Evolutionary conservation across 148 eudicot species (phyloP).

Genomic region (Fagopyrum esculentum): DNA sequence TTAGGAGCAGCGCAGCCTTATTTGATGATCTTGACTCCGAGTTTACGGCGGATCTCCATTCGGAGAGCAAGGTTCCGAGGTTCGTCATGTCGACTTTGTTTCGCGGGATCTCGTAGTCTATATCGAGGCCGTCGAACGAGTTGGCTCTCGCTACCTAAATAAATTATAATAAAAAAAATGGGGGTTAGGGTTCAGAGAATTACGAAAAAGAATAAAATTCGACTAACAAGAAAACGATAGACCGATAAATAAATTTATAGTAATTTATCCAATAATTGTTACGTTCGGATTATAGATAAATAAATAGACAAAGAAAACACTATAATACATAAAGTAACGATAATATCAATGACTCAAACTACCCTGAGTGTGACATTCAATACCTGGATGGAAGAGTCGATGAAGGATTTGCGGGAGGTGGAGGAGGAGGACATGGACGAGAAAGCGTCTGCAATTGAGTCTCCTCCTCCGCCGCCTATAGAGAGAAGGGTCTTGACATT

Average conservation of each 20-base stretch:
- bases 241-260: too few relatives aligned
- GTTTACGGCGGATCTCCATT: constrained; percentile 41
- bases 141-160: neutral
- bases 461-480: constrained; percentile 35
- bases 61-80: constrained; percentile 26
- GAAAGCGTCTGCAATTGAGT: neutral
- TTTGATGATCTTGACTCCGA: constrained; percentile 18
- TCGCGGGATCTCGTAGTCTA: constrained; percentile 46
- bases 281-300: too few relatives aligned
- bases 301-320: too few relatives aligned
- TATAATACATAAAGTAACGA: too few relatives aligned
- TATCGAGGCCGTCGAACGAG: constrained; percentile 44
- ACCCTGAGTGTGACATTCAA: neutral
- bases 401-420: constrained; percentile 33
- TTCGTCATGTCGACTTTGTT: constrained; percentile 31
- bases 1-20: constrained; percentile 10
- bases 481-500: constrained; percentile 42
- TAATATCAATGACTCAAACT: too few relatives aligned
- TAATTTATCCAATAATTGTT: too few relatives aligned
- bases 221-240: too few relatives aligned
- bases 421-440: constrained; percentile 36
- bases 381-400: constrained; percentile 35
- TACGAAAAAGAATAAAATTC: too few relatives aligned
- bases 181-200: too few relatives aligned
- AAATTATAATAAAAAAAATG: too few relatives aligned